Conservation (phyloP, 805 yeast species). For the Priceomyces fermenticarens region DNA sequence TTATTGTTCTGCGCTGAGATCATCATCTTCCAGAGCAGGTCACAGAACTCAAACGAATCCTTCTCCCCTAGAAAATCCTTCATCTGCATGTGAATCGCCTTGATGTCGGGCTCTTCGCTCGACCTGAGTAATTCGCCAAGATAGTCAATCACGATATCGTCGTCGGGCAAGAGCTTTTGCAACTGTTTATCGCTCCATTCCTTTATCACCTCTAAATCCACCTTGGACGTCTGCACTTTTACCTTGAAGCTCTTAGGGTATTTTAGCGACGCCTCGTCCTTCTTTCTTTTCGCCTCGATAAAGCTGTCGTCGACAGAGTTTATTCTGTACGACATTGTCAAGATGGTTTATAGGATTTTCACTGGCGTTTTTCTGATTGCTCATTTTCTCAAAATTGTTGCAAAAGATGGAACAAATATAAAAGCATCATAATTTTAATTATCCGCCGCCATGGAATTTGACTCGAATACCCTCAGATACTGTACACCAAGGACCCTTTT, state of each 20-base stretch:
- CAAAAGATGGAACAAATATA: not conserved
- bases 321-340: constrained; percentile 18
- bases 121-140: constrained; percentile 39
- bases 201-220: constrained; percentile 36
- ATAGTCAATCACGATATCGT: constrained; percentile 48
- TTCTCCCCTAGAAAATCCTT: constrained; percentile 43
- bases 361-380: not conserved
- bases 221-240: constrained; percentile 34
- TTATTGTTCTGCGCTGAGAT: constrained; percentile 42
- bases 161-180: constrained; percentile 43
- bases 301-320: constrained; percentile 14
- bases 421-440: too few relatives aligned
- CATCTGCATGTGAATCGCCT: constrained; percentile 40
- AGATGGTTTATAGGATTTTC: not conserved
- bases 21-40: constrained; percentile 43
- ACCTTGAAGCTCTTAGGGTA: constrained; percentile 35
- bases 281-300: constrained; percentile 8
- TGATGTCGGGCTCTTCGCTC: constrained; percentile 35
- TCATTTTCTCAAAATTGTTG: not conserved
- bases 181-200: constrained; percentile 38
- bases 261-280: constrained; percentile 15
- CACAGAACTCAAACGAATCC: constrained; percentile 37
- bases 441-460: not conserved
- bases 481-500: constrained; percentile 18
- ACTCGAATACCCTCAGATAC: constrained; percentile 3